Conservation (phyloP, 2,329 filamentous ascomycete genomes). For the Alternaria sp. region DNA sequence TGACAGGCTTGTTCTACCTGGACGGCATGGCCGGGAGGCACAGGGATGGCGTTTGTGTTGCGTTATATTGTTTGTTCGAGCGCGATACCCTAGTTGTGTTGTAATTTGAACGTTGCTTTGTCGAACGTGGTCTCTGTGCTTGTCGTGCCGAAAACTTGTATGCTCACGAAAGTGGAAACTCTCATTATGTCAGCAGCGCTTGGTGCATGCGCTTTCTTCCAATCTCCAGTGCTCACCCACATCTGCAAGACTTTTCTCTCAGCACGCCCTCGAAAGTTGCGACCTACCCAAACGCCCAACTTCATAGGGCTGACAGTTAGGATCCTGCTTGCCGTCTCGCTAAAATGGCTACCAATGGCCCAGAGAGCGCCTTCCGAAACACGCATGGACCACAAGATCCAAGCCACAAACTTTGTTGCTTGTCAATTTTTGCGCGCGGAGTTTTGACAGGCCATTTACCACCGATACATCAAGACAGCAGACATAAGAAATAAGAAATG, state of each 20-base stretch:
- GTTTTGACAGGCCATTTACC: neutral
- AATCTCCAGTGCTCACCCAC: neutral
- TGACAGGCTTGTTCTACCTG: neutral
- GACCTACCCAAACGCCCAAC: neutral
- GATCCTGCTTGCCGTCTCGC: neutral
- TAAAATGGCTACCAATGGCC: neutral
- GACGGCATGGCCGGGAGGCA: neutral
- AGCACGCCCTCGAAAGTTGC: neutral
- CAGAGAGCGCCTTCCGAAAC: slow-evolving; percentile 12
- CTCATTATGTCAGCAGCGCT: neutral
- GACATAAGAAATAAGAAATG: neutral
- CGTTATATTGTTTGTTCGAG: neutral
- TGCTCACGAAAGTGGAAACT: neutral
- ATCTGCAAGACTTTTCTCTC: neutral
- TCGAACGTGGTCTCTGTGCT: neutral
- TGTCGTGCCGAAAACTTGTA: neutral
- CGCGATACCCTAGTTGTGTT: neutral
- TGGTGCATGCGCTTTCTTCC: neutral
- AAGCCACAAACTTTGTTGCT: neutral
- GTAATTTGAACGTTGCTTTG: neutral
- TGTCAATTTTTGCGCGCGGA: neutral
- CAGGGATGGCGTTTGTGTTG: neutral
- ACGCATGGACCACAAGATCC: neutral
- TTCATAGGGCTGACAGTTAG: neutral
- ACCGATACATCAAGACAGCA: neutral